Evolutionary conservation across 2,329 filamentous ascomycete species (phyloP).

Genomic region (Fusarium nisikadoi): DNA sequence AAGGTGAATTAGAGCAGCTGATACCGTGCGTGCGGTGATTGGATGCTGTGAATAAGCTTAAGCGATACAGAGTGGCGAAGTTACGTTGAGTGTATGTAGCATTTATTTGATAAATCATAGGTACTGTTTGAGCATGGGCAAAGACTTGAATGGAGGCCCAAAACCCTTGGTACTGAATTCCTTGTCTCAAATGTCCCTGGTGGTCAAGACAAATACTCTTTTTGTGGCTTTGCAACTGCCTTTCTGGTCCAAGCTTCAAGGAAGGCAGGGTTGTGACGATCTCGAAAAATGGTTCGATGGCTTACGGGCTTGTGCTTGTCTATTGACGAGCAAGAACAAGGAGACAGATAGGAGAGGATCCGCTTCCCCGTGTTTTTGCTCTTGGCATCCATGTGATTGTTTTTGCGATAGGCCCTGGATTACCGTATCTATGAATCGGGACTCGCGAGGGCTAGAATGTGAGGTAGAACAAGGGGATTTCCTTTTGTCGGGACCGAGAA

Average conservation of each 20-base stretch:
- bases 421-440: background rate
- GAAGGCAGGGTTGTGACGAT: slow-evolving; percentile 4
- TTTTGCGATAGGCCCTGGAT: slow-evolving; percentile 8
- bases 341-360: slow-evolving; percentile 19
- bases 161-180: background rate
- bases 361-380: slow-evolving; percentile 28
- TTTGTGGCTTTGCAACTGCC: slow-evolving; percentile 27
- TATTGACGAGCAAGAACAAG: background rate
- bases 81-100: slow-evolving; percentile 12
- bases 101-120: slow-evolving; percentile 8
- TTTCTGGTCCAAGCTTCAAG: slow-evolving; percentile 24
- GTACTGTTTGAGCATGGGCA: background rate
- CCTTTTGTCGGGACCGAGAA: slow-evolving; percentile 22
- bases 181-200: background rate
- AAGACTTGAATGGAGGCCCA: background rate
- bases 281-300: slow-evolving; percentile 20
- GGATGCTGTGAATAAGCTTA: slow-evolving; percentile 10
- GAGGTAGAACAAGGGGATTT: background rate
- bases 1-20: slow-evolving; percentile 13
- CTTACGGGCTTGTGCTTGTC: slow-evolving; percentile 21
- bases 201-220: background rate
- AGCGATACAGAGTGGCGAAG: slow-evolving; percentile 8
- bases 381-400: slow-evolving; percentile 19
- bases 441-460: background rate
- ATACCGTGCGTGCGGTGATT: background rate